Evolutionary conservation across 345 rosid genomes (phyloP), one percentile per base, ranked within the genome.

Genomic region (Ailanthus altissimus): DNA sequence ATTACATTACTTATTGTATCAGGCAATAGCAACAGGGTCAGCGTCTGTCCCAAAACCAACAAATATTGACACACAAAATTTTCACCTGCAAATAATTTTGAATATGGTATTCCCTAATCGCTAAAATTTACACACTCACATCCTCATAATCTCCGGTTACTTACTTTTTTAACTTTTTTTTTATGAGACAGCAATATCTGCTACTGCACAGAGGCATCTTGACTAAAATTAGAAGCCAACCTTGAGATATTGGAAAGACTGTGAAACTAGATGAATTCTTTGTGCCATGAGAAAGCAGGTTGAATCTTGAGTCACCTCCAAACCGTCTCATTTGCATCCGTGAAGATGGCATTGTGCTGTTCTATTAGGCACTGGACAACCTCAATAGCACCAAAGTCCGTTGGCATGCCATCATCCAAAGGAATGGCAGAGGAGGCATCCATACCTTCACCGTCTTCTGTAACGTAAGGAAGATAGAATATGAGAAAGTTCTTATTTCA

Each of bases 281-380:
- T 2, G 28, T 5, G 25, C 36, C 45, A 40, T 38, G 2, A 3
- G 11, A 42, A 73, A 46, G 56, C 58, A 50, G 69, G 23, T 57
- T 60, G 5, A n/a, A 53, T 74, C 75, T n/a, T 20, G 14, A 36
- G 56, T 87, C 81, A 91, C 77, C 91, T 88, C 93, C 97, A 90
- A 36, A 87, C 81, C 0, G 93, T 91, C 80, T 89, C 96, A 43
- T 91, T 86, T 65, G 97, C 96, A 80, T 95, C 99, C 0, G 91
- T 92, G 86, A 95, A 95, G 72, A 92, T 89, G 4, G 90, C 85
- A 53, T 93, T 93, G 86, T 95, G 98, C 50, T 92, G 97, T 79
- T 93, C 97, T 69, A 95, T 84, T n/a, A 93, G 86, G 83, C 94
- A 89, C 78, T 90, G 92, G 47, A 93, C 86, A 83, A 90, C 92